Conservation (phyloP, 2,329 filamentous ascomycete species). For the Chaetothyriales sp. region DNA sequence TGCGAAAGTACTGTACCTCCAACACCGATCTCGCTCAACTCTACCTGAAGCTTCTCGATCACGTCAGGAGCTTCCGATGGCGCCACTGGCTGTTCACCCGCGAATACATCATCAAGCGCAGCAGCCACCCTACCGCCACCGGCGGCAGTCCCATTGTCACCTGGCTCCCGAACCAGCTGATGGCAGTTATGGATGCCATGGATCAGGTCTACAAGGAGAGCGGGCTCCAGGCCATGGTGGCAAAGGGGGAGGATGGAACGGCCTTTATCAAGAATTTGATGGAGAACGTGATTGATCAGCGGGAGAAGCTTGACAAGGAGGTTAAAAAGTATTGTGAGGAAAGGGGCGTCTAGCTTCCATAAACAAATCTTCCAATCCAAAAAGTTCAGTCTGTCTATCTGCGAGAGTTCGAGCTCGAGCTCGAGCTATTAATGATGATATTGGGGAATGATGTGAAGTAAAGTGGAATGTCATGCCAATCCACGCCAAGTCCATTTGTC, state of each 20-base stretch:
- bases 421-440: too few relatives aligned
- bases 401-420: too few relatives aligned
- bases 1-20: conserved; percentile 22
- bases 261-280: conserved; percentile 22
- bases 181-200: conserved; percentile 36
- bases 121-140: conserved; percentile 32
- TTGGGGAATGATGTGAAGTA: too few relatives aligned
- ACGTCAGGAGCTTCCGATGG: conserved; percentile 36
- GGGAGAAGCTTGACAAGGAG: conserved; percentile 27
- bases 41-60: conserved; percentile 31
- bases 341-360: conserved; percentile 24
- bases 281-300: conserved; percentile 22
- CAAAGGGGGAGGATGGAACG: conserved; percentile 1
- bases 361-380: background rate
- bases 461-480: too few relatives aligned
- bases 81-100: conserved; percentile 35
- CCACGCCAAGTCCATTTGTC: too few relatives aligned
- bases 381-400: background rate
- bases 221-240: conserved; percentile 7
- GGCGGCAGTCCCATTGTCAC: conserved; percentile 35
- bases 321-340: conserved; percentile 33
- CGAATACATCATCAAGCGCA: conserved; percentile 34
- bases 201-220: conserved; percentile 27
- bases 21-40: conserved; percentile 28
- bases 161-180: conserved; percentile 35